Evolutionary conservation across 2,329 filamentous ascomycete genomes (phyloP), one percentile per base, ranked within the genome.

Genomic region (Akanthomyces muscarius): DNA sequence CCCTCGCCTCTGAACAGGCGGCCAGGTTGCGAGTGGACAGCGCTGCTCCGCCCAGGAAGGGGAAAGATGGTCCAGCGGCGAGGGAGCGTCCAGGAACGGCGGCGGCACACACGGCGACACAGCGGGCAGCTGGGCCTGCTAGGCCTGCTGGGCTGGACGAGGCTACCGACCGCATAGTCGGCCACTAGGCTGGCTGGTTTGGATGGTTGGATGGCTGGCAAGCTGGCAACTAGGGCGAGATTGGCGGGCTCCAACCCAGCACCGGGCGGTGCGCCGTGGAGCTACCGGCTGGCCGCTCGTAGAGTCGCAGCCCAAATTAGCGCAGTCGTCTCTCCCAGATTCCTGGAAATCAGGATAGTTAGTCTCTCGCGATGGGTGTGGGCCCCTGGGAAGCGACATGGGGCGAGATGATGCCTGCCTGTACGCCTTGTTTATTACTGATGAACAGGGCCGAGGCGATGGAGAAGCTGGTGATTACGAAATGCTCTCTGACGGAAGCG

Each of bases 321-420:
- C 41, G 48, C 41, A 54, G 58, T 54, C 36, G 41, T 61, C 50
- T 54, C 58, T 61, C 48, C 58, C 58, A 54, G 41, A 23, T 28
- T 38, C 18, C 50, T 28, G 50, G 48, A 53, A 61, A 53, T 41
- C 21, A 61, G 50, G 50, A 53, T 53, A 38, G 47, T 44, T 53
- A 38, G 47, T 44, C 47, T 44, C 33, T 51, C 45, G 25, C 13
- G 10, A 16, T 30, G 28, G 23, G 38, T 13, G n/a, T 16, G 8
- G 33, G 18, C 23, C 51, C 38, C 25, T 33, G 33, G 11, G 23
- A 28, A 18, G 36, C 50, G 14, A 28, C 44, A 42, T 30, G 8
- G 41, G 23, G 33, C 33, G 33, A 36, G 33, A 36, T 55, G 36
- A 42, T 47, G 44, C 18, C 23, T 25, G 42, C 11, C 8, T 47